Conservation (phyloP, 2,329 filamentous ascomycete species). For the Coniosporium tulheliwenetii region DNA sequence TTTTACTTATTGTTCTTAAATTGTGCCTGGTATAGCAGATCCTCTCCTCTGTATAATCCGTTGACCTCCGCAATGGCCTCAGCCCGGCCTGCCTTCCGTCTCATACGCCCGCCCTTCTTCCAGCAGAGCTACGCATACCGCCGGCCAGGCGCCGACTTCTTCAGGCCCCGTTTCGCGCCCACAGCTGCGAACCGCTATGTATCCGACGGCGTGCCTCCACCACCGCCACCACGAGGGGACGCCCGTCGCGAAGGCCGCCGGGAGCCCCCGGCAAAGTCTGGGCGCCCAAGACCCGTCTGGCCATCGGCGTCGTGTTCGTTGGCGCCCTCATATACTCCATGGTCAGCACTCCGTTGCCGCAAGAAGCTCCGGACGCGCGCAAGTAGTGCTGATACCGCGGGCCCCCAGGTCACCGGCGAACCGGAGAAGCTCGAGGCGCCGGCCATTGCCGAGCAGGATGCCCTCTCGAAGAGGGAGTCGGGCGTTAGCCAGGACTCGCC, state of each 20-base stretch:
- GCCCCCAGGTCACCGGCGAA: conserved; percentile 19
- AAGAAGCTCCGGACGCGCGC: conserved; percentile 1
- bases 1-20: too few relatives aligned
- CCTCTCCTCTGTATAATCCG: too few relatives aligned
- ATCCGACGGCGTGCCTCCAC: neutral
- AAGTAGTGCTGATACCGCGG: conserved; percentile 4
- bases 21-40: too few relatives aligned
- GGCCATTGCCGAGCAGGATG: conserved; percentile 73
- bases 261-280: conserved; percentile 17
- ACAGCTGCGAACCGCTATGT: too few relatives aligned
- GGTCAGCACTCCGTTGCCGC: conserved; percentile 22
- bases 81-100: conserved; percentile 11
- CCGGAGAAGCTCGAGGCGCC: conserved; percentile 38
- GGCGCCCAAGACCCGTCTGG: conserved; percentile 25
- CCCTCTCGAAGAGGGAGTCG: conserved; percentile 61
- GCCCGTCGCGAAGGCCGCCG: conserved; percentile 3
- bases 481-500: conserved; percentile 64
- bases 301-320: conserved; percentile 34
- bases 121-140: conserved; percentile 11
- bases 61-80: conserved; percentile 10
- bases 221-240: conserved; percentile 3
- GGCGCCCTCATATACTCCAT: conserved; percentile 42
- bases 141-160: conserved; percentile 8
- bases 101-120: conserved; percentile 13
- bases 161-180: conserved; percentile 3